phyloP scores from a whole-genome alignment of 2,329 filamentous ascomycete genomes.

The Fusarium hainanense region DNA sequence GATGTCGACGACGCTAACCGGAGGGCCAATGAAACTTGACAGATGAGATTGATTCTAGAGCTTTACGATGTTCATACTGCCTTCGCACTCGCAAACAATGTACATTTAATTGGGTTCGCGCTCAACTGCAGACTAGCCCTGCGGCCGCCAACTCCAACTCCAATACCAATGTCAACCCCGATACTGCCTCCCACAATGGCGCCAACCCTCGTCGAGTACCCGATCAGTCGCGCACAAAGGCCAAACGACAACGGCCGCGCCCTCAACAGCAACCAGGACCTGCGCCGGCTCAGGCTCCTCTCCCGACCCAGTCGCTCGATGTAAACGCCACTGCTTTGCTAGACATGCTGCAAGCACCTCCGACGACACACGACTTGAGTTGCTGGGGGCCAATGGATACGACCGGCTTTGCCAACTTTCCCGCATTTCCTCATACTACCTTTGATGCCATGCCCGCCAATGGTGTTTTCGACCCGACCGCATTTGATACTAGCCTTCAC shows the following conservation, averaged over 20 bases:
- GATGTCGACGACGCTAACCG: slow-evolving; percentile 40
- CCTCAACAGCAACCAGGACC: slow-evolving; percentile 40
- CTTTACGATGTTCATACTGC: slow-evolving; percentile 46
- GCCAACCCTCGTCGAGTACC: slow-evolving; percentile 38
- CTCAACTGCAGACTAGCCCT: slow-evolving; percentile 44
- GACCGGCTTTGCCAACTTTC: slow-evolving; percentile 40
- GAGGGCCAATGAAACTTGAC: slow-evolving; percentile 32
- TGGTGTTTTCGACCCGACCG: slow-evolving; percentile 41
- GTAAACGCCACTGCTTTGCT: slow-evolving; percentile 45
- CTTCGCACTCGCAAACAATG: slow-evolving; percentile 46
- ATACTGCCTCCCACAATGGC: slow-evolving; percentile 33
- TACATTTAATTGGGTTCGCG: slow-evolving; percentile 46
- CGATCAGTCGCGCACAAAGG: slow-evolving; percentile 43
- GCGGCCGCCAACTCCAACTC: slow-evolving; percentile 20
- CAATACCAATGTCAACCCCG: slow-evolving; percentile 20
- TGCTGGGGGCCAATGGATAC: slow-evolving; percentile 46
- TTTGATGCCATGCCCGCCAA: slow-evolving; percentile 44
- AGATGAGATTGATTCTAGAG: slow-evolving; percentile 46
- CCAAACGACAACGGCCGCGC: slow-evolving; percentile 44
- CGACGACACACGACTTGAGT: slow-evolving; percentile 43
- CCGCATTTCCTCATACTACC: slow-evolving; percentile 38
- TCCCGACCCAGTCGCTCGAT: slow-evolving; percentile 41
- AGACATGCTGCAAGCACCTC: slow-evolving; percentile 46
- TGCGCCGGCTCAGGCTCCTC: slow-evolving; percentile 38
- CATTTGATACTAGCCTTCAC: slow-evolving; percentile 42